Base-by-base conservation (phyloP, 2,329 filamentous ascomycete genomes). In the Periconia digitata region DNA sequence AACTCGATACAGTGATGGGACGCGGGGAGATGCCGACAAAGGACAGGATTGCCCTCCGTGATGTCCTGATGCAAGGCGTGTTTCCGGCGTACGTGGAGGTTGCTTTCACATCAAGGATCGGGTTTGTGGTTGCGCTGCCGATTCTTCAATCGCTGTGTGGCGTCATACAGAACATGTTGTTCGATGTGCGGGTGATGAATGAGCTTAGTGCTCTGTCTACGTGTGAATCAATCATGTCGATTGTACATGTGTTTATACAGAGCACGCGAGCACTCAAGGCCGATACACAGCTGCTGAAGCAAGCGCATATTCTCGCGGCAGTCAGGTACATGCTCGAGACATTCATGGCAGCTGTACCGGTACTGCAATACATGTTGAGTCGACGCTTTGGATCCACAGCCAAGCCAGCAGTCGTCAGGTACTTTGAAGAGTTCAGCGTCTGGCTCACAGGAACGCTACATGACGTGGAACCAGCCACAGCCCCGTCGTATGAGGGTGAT, bases 1-100 rank as follows among this genome's bases (percentile, higher is more conserved):
- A 85, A 56, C 64, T 85, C 4, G 69, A 71, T 34, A 71, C 72
- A 1, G 79, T 81, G 3, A 76, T 84, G 61, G 69, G 66, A 21
- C 69, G 72, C 3, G 68, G 72, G 27, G 79, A 81, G 54, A 48
- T 55, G 3, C 76, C 76, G 8, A 58, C 67, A 35, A 39, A 56
- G 2, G 74, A 65, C 29, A 49, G 67, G 42, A 74, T 76, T 15
- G 78, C 74, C 2, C 69, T 85, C 27, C 74, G 79, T 6, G 69
- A 74, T 7, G 74, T 81, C 6, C 64, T 85, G 7, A 58, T 84
- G 16, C 76, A 78, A 46, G 75, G 74, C 35, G 73, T 85, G 13
- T 77, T 85, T 45, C 82, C 83, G 2, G 76, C 76, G 2, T 85
- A 85, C 59, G 70, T 85, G 21, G 75, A 79, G 53, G 64, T 61